Percentiles rank a stretch among this genome's conserved stretches.
These are phyloP conservation scores for Penicillium sp. DNA, from an alignment of 2,329 filamentous ascomycete genomes.

Conservation along the genomic window DNA sequence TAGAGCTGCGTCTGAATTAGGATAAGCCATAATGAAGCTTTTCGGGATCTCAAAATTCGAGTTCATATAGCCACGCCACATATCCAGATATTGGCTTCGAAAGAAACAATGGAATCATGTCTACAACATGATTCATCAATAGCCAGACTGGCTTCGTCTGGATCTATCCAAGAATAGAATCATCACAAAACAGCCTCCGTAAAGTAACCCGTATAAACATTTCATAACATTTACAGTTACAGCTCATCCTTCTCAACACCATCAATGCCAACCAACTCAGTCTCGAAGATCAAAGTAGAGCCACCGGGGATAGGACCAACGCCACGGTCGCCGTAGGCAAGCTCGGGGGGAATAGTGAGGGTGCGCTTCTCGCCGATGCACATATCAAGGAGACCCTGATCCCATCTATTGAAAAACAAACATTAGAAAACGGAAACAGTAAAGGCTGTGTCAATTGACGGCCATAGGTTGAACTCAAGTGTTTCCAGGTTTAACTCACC, in stretches of 20 bases:
- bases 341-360: slow-evolving; percentile 82
- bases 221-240: slow-evolving; percentile 35
- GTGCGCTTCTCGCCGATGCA: slow-evolving; percentile 92
- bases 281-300: slow-evolving; percentile 86
- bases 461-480: not conserved
- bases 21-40: not conserved
- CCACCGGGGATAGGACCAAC: slow-evolving; percentile 82
- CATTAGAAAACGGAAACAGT: not conserved
- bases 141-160: not conserved
- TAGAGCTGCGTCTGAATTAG: not conserved
- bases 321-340: slow-evolving; percentile 74
- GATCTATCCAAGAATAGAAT: not conserved
- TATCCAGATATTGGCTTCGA: not conserved
- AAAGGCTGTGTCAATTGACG: not conserved
- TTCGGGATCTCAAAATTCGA: not conserved
- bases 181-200: not conserved
- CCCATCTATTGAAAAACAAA: slow-evolving; percentile 70
- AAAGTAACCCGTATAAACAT: not conserved
- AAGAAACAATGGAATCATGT: not conserved
- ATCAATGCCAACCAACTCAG: slow-evolving; percentile 79
- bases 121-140: not conserved
- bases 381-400: slow-evolving; percentile 86
- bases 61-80: not conserved
- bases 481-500: slow-evolving; percentile 56
- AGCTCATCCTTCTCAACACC: slow-evolving; percentile 61